Evolutionary conservation across 805 yeast genomes (phyloP).

Genomic region (Pichia kluyveri): DNA sequence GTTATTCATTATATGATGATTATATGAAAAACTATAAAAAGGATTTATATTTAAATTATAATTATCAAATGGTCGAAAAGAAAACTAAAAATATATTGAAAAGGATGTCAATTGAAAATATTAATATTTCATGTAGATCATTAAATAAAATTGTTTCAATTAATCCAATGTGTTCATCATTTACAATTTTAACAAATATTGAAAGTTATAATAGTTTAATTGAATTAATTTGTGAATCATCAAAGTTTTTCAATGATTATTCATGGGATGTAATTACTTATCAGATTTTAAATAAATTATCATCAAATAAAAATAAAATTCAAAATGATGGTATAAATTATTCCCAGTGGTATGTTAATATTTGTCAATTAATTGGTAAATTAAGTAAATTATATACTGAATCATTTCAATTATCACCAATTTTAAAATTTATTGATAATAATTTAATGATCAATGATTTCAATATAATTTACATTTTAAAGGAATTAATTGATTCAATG

Average conservation of each 20-base stretch:
- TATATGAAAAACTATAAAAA: slow-evolving; percentile 46
- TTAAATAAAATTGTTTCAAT: slow-evolving; percentile 63
- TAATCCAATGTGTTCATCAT: slow-evolving; percentile 72
- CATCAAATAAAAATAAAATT: slow-evolving; percentile 55
- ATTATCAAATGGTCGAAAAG: slow-evolving; percentile 62
- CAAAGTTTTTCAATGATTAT: slow-evolving; percentile 61
- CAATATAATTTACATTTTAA: slow-evolving; percentile 53
- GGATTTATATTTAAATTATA: slow-evolving; percentile 44
- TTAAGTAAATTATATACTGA: slow-evolving; percentile 45
- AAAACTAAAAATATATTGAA: slow-evolving; percentile 71
- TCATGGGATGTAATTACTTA: slow-evolving; percentile 83
- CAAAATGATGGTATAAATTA: slow-evolving; percentile 78
- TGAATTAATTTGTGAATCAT: slow-evolving; percentile 67
- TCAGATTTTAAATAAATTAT: slow-evolving; percentile 61
- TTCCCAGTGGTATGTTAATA: slow-evolving; percentile 77
- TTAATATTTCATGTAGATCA: slow-evolving; percentile 59
- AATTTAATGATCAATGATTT: slow-evolving; percentile 53
- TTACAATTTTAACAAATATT: slow-evolving; percentile 65
- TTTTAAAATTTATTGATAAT: slow-evolving; percentile 51
- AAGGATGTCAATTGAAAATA: slow-evolving; percentile 73
- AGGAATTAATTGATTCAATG: slow-evolving; percentile 60
- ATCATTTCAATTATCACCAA: slow-evolving; percentile 51
- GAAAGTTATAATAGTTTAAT: slow-evolving; percentile 89
- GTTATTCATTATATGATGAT: slow-evolving; percentile 79
- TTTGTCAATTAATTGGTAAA: slow-evolving; percentile 71